A percentile compares a stretch with the other conserved stretches of the same genome.
These are phyloP conservation scores for Penicillium occitanis DNA, from an alignment of 2,329 filamentous ascomycete genomes.

Conservation along the genomic window DNA sequence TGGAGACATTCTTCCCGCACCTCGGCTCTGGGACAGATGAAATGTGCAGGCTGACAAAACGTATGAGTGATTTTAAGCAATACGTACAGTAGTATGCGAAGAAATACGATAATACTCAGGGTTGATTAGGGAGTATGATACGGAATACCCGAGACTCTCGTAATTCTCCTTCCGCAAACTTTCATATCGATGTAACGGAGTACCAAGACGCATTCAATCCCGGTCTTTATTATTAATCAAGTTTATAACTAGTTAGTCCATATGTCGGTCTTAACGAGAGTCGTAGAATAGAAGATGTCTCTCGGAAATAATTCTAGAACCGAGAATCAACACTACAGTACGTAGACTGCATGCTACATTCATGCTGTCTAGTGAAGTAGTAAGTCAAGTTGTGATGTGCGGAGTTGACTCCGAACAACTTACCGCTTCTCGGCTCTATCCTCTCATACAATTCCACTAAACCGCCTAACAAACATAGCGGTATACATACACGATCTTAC, in stretches of 20 bases:
- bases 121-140: not conserved
- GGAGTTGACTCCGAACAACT: constrained; percentile 1
- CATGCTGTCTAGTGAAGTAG: not conserved
- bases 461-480: not conserved
- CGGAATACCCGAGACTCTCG: not conserved
- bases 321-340: not conserved
- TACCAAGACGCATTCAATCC: not conserved
- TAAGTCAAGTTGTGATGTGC: not conserved
- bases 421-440: not conserved
- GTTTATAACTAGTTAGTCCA: too few relatives aligned
- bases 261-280: too few relatives aligned
- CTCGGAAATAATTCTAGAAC: not conserved
- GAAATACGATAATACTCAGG: not conserved
- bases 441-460: constrained; percentile 1
- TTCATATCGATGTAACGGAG: not conserved
- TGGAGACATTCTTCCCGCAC: constrained; percentile 3
- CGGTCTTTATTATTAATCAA: too few relatives aligned
- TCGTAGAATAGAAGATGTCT: not conserved
- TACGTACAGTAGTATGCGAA: not conserved
- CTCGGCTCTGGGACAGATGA: not conserved
- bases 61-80: not conserved
- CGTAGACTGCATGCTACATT: not conserved
- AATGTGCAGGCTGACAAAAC: not conserved
- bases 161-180: not conserved
- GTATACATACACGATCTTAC: not conserved